Percentiles rank a stretch among this genome's conserved stretches.
Conservation (phyloP, 1,284 basidiomycete genomes). For the Trichosporon coremiiforme region DNA sequence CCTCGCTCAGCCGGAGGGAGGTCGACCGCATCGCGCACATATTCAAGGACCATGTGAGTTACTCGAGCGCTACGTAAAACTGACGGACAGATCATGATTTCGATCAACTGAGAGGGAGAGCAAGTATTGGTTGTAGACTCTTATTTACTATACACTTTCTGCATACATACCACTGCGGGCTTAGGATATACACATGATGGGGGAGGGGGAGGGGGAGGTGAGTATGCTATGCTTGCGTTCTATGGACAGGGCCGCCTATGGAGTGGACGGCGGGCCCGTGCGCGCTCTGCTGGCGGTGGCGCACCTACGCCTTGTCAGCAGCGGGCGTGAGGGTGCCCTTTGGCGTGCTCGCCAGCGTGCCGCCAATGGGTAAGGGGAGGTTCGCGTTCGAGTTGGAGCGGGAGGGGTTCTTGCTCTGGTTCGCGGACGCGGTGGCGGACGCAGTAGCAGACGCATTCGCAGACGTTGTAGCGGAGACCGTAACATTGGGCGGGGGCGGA, state of each 20-base stretch:
- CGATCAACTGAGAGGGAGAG: background rate
- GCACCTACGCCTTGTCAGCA: background rate
- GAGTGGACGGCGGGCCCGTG: background rate
- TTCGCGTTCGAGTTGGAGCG: conserved; percentile 17
- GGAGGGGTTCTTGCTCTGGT: conserved; percentile 28
- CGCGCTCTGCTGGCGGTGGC: background rate
- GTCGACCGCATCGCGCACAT: conserved; percentile 45
- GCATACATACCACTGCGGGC: conserved; percentile 9
- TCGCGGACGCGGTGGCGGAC: background rate
- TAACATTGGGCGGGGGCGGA: conserved; percentile 43
- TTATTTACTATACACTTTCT: conserved; percentile 8
- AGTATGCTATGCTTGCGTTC: conserved; percentile 3
- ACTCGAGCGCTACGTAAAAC: background rate
- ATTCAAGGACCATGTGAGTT: conserved; percentile 50
- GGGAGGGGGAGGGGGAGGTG: background rate
- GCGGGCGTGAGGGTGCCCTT: conserved; percentile 14
- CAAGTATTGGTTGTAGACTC: background rate
- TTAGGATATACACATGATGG: background rate
- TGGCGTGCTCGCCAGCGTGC: conserved; percentile 39
- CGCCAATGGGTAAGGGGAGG: conserved; percentile 34
- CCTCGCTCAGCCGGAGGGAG: conserved; percentile 47
- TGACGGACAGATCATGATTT: conserved; percentile 2
- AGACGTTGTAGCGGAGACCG: no score
- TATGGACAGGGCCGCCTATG: conserved; percentile 10
- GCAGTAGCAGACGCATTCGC: conserved; percentile 4